Percentiles rank a stretch among this genome's conserved stretches.
phyloP scores from a whole-genome alignment of 2,329 filamentous ascomycete species.

The Stachybotrys elegans region DNA sequence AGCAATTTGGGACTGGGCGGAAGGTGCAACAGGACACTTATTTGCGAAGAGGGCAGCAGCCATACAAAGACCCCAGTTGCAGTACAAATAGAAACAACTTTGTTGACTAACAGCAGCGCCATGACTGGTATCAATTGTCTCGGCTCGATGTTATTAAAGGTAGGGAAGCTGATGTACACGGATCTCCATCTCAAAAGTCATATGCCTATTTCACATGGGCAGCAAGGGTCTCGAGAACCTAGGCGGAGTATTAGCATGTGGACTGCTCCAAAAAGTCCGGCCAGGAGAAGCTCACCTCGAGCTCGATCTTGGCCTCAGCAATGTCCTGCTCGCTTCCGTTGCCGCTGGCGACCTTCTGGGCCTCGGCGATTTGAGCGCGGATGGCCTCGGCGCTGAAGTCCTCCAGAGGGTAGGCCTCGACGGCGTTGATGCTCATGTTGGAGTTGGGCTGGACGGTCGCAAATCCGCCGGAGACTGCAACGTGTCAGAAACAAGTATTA shows the following conservation, averaged over 20 bases:
- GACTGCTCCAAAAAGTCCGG: neutral
- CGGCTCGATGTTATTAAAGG: constrained; percentile 27
- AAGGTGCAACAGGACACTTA: no score
- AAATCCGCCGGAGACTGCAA: constrained; percentile 87
- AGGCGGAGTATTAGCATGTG: constrained; percentile 4
- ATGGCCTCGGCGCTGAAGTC: constrained; percentile 94
- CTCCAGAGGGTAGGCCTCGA: constrained; percentile 90
- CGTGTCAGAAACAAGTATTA: constrained; percentile 18
- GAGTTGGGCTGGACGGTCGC: constrained; percentile 96
- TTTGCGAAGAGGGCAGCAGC: no score
- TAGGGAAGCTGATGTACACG: constrained; percentile 38
- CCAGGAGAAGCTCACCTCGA: constrained; percentile 63
- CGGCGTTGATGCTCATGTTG: constrained; percentile 93
- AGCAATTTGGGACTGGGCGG: no score
- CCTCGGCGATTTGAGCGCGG: constrained; percentile 84
- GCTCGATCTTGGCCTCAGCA: constrained; percentile 97
- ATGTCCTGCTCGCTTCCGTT: constrained; percentile 94
- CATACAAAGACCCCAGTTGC: constrained; percentile 6
- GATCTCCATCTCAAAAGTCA: constrained; percentile 35
- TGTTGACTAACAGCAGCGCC: constrained; percentile 18
- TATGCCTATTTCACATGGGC: constrained; percentile 70
- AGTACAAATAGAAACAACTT: constrained; percentile 9
- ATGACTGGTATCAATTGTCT: constrained; percentile 31
- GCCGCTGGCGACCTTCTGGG: constrained; percentile 89
- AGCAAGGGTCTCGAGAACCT: constrained; percentile 83